Percentiles rank a stretch among this genome's conserved stretches.
These are phyloP conservation scores for Sarocladium oryzae DNA, from an alignment of 2,329 filamentous ascomycete species.

Conservation along the genomic window DNA sequence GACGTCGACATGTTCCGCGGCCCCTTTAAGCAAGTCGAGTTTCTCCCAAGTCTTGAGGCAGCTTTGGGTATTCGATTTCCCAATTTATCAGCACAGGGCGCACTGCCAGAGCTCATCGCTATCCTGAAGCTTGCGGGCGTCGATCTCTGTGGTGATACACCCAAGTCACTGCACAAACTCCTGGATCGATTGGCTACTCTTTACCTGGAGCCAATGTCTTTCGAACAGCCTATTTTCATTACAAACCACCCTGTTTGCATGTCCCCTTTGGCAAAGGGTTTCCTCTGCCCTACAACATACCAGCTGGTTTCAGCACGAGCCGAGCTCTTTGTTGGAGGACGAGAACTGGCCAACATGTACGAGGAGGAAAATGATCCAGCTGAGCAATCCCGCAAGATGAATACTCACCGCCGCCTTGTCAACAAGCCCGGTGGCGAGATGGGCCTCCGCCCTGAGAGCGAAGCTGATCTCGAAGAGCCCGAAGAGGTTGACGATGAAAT, in stretches of 20 bases:
- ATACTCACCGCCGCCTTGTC: constrained; percentile 40
- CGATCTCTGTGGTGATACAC: constrained; percentile 59
- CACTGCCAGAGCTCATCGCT: constrained; percentile 50
- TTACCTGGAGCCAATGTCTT: constrained; percentile 74
- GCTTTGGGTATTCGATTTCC: constrained; percentile 61
- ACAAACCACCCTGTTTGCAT: constrained; percentile 84
- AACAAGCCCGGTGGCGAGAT: constrained; percentile 25
- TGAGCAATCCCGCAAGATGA: constrained; percentile 78
- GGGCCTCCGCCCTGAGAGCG: constrained; percentile 8
- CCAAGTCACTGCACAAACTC: constrained; percentile 55
- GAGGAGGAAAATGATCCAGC: constrained; percentile 95
- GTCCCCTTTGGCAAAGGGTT: constrained; percentile 86
- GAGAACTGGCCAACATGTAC: constrained; percentile 92
- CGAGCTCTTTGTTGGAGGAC: constrained; percentile 74
- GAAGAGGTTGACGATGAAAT: constrained; percentile 37
- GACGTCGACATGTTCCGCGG: constrained; percentile 41
- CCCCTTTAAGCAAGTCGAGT: constrained; percentile 66
- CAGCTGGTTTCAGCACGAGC: constrained; percentile 76
- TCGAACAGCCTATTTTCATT: constrained; percentile 69
- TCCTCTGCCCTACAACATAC: constrained; percentile 57
- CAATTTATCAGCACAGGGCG: constrained; percentile 48
- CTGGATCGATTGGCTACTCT: constrained; percentile 72
- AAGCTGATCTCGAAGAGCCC: constrained; percentile 26
- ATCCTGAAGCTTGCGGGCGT: constrained; percentile 50
- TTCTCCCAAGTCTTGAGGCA: constrained; percentile 71